These are phyloP conservation scores for Fusarium piperis DNA, from an alignment of 2,329 filamentous ascomycete genomes.

Conservation along the genomic window DNA sequence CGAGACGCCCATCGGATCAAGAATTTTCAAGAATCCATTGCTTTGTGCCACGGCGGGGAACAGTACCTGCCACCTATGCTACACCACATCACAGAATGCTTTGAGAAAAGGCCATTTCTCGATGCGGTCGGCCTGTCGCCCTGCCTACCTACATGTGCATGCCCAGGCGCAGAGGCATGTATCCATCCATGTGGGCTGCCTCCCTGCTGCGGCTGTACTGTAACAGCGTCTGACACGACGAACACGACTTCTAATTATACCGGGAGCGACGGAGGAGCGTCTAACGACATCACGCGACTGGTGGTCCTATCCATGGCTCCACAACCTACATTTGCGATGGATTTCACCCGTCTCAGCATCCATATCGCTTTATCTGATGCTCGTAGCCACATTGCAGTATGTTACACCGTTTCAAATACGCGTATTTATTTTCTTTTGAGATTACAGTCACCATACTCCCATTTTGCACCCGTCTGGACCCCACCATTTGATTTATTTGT, in stretches of 20 bases:
- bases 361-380: conserved; percentile 2
- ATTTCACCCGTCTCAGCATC: conserved; percentile 2
- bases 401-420: not conserved
- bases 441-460: not conserved
- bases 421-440: not conserved
- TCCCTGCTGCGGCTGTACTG: conserved; percentile 13
- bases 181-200: conserved; percentile 26
- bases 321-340: conserved; percentile 3
- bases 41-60: not conserved
- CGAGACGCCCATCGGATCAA: not conserved
- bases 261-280: conserved; percentile 12
- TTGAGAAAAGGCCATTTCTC: not conserved
- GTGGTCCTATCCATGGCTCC: conserved; percentile 10
- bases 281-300: conserved; percentile 36
- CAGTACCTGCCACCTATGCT: not conserved
- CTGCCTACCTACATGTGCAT: not conserved
- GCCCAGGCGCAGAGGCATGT: not conserved
- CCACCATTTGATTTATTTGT: not conserved
- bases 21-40: not conserved
- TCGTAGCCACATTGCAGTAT: not conserved
- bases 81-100: not conserved
- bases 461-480: not conserved
- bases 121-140: not conserved
- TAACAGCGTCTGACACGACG: conserved; percentile 1
- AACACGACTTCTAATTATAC: conserved; percentile 12